Conservation (phyloP, 305 asterid species). For the Stenogyne calaminthoides region DNA sequence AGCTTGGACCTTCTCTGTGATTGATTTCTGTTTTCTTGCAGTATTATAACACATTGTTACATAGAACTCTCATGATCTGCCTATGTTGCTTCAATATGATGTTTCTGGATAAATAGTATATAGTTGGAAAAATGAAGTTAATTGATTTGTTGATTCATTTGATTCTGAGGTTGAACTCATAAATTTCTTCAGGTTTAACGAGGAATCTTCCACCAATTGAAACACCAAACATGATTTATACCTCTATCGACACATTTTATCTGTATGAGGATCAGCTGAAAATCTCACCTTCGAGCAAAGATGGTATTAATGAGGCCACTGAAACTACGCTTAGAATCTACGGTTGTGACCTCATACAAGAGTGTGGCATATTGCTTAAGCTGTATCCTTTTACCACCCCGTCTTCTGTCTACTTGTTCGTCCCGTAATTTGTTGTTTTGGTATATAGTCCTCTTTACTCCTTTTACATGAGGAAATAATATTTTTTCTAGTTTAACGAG, state of each 20-base stretch:
- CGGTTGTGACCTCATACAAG: constrained; percentile 92
- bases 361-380: constrained; percentile 84
- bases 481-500: neutral
- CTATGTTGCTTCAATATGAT: too few species aligned
- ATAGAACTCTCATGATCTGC: too few species aligned
- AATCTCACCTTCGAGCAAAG: constrained; percentile 75
- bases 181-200: constrained; percentile 27
- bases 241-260: constrained; percentile 88
- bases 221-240: constrained; percentile 62
- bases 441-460: neutral
- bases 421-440: neutral
- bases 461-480: neutral
- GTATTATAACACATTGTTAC: constrained; percentile 37
- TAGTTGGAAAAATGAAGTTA: too few species aligned
- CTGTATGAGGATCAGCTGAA: constrained; percentile 70
- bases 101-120: too few species aligned
- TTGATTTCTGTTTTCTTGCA: constrained; percentile 35
- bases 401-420: neutral
- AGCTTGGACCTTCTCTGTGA: constrained; percentile 16
- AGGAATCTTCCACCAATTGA: constrained; percentile 23
- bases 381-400: constrained; percentile 57
- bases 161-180: constrained; percentile 2
- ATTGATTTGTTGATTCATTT: neutral
- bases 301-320: constrained; percentile 78
- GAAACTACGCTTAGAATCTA: constrained; percentile 79